Conservation (phyloP, 140 eudicot genomes). For the Anethum foeniculum region DNA sequence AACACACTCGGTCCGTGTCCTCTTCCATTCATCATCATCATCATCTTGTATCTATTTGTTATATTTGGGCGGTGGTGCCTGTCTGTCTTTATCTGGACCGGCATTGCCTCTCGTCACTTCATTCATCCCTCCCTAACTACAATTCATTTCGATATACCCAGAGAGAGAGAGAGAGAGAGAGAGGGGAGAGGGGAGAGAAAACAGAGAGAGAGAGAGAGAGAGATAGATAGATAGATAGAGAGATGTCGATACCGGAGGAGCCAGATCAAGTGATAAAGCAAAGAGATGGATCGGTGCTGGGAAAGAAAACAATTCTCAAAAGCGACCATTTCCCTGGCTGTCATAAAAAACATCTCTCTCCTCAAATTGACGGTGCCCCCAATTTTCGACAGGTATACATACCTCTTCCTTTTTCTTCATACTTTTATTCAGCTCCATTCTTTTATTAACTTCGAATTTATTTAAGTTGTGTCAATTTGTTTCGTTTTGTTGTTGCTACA, state of each 20-base stretch:
- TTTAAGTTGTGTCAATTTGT: no score
- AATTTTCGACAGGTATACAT: constrained; percentile 75
- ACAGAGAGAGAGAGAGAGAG: not conserved
- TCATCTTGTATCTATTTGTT: not conserved
- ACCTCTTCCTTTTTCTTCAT: no score
- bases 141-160: not conserved
- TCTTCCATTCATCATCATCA: not conserved
- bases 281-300: constrained; percentile 93
- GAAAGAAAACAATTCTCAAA: constrained; percentile 88
- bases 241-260: constrained; percentile 73
- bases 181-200: not conserved
- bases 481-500: not conserved
- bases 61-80: constrained; percentile 1
- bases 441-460: no score
- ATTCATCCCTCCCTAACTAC: not conserved
- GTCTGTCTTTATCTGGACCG: constrained; percentile 1
- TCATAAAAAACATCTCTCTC: constrained; percentile 82
- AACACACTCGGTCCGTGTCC: not conserved
- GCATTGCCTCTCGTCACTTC: not conserved
- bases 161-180: not conserved
- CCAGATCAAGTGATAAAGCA: constrained; percentile 86
- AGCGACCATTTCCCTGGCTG: constrained; percentile 99
- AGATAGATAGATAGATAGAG: not conserved
- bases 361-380: constrained; percentile 92
- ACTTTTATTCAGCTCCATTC: no score